phyloP scores from a whole-genome alignment of 805 yeast species.

The Candida silvatica region DNA sequence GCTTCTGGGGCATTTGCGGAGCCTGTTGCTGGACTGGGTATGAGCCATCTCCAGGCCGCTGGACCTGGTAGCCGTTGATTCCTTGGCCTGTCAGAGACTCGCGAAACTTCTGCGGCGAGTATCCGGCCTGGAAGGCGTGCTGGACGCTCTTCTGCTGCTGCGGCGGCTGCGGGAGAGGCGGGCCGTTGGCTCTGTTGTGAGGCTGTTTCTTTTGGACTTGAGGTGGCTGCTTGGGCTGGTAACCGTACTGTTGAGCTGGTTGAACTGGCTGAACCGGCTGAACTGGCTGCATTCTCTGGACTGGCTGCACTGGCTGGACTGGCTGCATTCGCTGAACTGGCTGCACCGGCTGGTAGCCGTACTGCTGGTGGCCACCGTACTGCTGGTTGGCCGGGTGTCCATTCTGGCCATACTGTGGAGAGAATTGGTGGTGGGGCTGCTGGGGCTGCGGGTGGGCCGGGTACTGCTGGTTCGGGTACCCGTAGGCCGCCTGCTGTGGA shows the following conservation, averaged over 20 bases:
- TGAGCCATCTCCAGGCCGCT: no score
- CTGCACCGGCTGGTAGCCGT: background rate
- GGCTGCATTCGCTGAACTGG: background rate
- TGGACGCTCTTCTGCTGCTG: no score
- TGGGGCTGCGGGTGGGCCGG: background rate
- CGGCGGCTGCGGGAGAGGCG: background rate
- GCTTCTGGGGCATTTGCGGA: background rate
- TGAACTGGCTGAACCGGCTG: background rate
- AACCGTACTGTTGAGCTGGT: no score
- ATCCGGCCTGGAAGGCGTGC: background rate
- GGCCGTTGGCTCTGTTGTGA: constrained; percentile 2
- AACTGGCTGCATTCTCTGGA: background rate
- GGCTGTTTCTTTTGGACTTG: background rate
- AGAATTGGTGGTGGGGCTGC: background rate
- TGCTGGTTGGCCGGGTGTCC: background rate
- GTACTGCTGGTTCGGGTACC: background rate
- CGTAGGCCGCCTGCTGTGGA: no score
- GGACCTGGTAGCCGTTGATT: constrained; percentile 1
- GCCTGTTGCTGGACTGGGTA: background rate
- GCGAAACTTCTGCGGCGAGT: constrained; percentile 1
- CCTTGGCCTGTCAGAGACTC: background rate
- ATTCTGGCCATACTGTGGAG: no score
- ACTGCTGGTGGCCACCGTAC: background rate
- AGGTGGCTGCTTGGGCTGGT: constrained; percentile 1
- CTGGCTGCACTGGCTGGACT: background rate